A percentile compares a stretch with the other conserved stretches of the same genome.
These are phyloP conservation scores for Chrysosporium keratinophilum DNA, from an alignment of 2,329 filamentous ascomycete species.

Conservation along the genomic window DNA sequence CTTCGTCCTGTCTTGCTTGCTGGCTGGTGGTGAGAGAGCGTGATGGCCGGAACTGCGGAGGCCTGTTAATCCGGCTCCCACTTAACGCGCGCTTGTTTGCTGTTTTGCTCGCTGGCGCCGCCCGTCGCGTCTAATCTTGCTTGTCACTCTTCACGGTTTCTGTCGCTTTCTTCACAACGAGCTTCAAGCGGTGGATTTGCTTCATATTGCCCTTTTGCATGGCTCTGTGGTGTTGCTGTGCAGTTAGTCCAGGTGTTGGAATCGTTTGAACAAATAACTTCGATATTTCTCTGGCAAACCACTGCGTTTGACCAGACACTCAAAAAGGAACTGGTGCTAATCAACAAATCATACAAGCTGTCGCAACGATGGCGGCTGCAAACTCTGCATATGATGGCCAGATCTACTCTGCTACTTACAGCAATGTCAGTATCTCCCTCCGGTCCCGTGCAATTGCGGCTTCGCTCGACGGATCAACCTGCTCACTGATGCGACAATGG, in stretches of 20 bases:
- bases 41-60: neutral
- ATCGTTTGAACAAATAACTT: too few relatives aligned
- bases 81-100: conserved; percentile 11
- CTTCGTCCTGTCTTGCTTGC: neutral
- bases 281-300: too few relatives aligned
- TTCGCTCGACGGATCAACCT: too few relatives aligned
- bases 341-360: neutral
- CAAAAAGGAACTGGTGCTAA: neutral
- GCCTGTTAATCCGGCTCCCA: neutral
- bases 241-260: too few relatives aligned
- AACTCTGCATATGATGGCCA: conserved; percentile 22
- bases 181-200: too few relatives aligned
- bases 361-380: neutral
- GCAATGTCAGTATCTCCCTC: conserved; percentile 41
- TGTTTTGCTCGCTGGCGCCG: neutral
- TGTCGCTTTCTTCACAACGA: too few relatives aligned
- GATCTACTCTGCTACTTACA: conserved; percentile 57
- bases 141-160: neutral
- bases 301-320: too few relatives aligned
- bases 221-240: too few relatives aligned
- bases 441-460: conserved; percentile 3
- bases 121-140: neutral
- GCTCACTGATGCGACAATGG: neutral
- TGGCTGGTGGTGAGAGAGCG: too few relatives aligned
- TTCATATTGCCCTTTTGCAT: too few relatives aligned